phyloP scores from a whole-genome alignment of 2,329 filamentous ascomycete species.

The Ophiostoma triangulosporum region DNA sequence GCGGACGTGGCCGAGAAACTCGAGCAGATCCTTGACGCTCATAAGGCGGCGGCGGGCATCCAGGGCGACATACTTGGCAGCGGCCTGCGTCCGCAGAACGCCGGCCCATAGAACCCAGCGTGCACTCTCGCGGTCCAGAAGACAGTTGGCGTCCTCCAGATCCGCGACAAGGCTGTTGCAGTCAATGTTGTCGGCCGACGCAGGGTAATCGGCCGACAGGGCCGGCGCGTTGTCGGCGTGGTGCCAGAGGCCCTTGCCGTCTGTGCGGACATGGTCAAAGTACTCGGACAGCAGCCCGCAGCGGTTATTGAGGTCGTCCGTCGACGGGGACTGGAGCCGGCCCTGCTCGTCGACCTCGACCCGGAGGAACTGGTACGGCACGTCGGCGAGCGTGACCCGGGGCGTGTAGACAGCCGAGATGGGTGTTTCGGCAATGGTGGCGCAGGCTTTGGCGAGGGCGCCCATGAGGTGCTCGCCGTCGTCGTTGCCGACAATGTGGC shows the following conservation, averaged over 20 bases:
- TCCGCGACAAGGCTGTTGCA: conserved; percentile 7
- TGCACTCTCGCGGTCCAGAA: neutral
- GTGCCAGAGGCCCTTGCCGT: conserved; percentile 1
- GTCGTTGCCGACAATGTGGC: conserved; percentile 8
- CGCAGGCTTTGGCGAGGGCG: conserved; percentile 1
- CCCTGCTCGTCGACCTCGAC: conserved; percentile 8
- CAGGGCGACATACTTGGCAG: neutral
- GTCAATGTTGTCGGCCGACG: conserved; percentile 13
- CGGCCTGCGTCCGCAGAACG: neutral
- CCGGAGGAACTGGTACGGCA: conserved; percentile 9
- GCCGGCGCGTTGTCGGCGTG: neutral
- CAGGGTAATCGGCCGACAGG: conserved; percentile 8
- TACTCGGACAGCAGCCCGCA: conserved; percentile 6
- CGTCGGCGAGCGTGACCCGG: conserved; percentile 6
- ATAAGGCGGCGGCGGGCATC: conserved; percentile 1
- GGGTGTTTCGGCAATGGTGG: neutral
- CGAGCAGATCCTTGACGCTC: conserved; percentile 3
- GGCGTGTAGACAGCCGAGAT: neutral
- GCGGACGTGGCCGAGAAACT: conserved; percentile 3
- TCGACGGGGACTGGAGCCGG: neutral
- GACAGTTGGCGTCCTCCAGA: conserved; percentile 7
- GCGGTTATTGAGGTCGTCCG: neutral
- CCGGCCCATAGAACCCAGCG: conserved; percentile 10
- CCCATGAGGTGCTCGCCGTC: conserved; percentile 8
- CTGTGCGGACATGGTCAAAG: neutral